A percentile compares a stretch with the other conserved stretches of the same genome.
These are phyloP conservation scores for Physocladia obscura DNA, from an alignment of 192 early-diverging fungal species.

Conservation along the genomic window DNA sequence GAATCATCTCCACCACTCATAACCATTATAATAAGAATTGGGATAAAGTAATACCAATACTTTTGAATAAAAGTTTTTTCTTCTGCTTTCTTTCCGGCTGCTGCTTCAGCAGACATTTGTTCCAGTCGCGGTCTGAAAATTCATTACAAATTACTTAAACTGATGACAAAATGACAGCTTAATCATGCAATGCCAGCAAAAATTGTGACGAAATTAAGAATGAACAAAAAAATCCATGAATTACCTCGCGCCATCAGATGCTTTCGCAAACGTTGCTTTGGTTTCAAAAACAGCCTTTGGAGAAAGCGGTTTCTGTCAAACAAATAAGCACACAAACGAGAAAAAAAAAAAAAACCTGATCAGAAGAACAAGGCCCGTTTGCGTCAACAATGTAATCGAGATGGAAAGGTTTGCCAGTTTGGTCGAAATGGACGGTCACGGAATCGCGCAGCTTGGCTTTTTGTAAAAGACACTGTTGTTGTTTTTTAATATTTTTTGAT, in stretches of 20 bases:
- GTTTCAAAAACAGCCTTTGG: constrained; percentile 7
- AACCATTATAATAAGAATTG: constrained; percentile 48
- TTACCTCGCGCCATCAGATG: constrained; percentile 2
- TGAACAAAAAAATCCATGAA: neutral
- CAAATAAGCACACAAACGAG: neutral
- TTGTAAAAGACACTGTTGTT: neutral
- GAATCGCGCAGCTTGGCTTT: neutral
- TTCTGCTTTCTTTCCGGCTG: constrained; percentile 36
- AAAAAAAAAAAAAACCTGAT: neutral
- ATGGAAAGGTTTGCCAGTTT: constrained; percentile 10
- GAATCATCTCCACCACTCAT: no score
- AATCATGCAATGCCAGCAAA: neutral
- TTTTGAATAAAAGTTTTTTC: constrained; percentile 56
- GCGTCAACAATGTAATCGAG: constrained; percentile 8
- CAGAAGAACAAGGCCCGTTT: neutral
- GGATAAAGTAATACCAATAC: constrained; percentile 61
- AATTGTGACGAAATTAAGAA: no score
- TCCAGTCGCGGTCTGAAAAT: constrained; percentile 11
- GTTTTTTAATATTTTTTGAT: neutral
- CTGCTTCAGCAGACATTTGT: constrained; percentile 5
- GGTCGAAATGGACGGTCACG: neutral
- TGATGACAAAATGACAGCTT: neutral
- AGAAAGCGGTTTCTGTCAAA: neutral
- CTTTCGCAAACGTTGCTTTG: neutral
- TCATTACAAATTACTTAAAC: neutral